phyloP scores from a whole-genome alignment of 306 rosid genomes.

The Ormosia semicastrata region DNA sequence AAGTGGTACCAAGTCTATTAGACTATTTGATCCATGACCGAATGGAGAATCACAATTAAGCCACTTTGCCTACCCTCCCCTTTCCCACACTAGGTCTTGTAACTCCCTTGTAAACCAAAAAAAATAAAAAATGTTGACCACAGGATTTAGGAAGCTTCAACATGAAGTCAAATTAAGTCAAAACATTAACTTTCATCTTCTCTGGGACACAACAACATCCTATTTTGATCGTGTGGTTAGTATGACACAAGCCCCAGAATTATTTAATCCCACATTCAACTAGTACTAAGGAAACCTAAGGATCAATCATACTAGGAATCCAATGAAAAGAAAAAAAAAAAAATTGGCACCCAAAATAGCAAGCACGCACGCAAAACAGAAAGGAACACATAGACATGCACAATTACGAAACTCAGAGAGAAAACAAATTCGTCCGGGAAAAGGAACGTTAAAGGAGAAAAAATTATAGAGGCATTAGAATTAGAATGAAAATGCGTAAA shows the following conservation, averaged over 20 bases:
- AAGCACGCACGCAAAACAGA: not conserved
- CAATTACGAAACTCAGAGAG: not conserved
- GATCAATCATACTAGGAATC: not conserved
- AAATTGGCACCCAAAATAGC: not conserved
- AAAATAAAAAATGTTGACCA: not conserved
- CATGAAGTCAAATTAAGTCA: not conserved
- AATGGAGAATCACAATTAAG: not conserved
- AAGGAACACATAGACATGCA: not conserved
- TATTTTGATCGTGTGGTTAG: not conserved
- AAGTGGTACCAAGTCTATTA: not conserved
- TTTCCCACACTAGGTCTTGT: not conserved
- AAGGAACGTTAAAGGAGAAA: too few relatives aligned
- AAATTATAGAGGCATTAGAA: not conserved
- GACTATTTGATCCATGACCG: not conserved
- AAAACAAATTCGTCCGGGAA: not conserved
- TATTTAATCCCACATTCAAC: not conserved
- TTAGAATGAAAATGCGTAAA: not conserved
- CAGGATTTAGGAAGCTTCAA: not conserved
- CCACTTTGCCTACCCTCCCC: not conserved
- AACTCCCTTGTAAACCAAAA: not conserved
- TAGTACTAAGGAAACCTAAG: not conserved
- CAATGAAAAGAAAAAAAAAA: not conserved
- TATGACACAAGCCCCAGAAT: not conserved
- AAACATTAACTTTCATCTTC: not conserved
- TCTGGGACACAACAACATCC: not conserved